These are phyloP conservation scores for Hyaloperonospora brassicae DNA, from an alignment of 352 stramenopile genomes.

Conservation along the genomic window DNA sequence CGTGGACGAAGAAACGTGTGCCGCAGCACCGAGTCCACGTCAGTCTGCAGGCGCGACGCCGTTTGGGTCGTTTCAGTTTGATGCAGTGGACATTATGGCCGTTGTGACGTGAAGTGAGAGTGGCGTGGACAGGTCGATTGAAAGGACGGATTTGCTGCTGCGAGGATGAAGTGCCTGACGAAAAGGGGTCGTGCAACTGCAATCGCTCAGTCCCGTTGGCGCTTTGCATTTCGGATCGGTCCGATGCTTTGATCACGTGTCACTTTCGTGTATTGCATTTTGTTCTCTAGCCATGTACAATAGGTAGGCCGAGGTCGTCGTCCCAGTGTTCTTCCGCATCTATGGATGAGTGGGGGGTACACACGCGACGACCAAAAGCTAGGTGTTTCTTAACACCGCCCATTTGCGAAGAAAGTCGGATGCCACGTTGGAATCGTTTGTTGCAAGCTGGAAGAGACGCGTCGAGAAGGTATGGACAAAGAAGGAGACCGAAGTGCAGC, in stretches of 20 bases:
- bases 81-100: slow-evolving; percentile 83
- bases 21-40: slow-evolving; percentile 34
- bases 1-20: slow-evolving; percentile 42
- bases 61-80: slow-evolving; percentile 70
- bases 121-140: slow-evolving; percentile 22
- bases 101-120: slow-evolving; percentile 56
- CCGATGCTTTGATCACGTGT: slow-evolving; percentile 22
- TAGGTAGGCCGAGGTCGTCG: slow-evolving; percentile 33
- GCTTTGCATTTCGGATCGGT: slow-evolving; percentile 7
- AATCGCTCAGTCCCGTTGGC: slow-evolving; percentile 12
- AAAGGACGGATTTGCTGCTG: slow-evolving; percentile 9
- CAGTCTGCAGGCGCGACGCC: slow-evolving; percentile 28
- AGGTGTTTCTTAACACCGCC: slow-evolving; percentile 88
- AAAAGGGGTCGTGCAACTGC: slow-evolving; percentile 10
- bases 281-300: slow-evolving; percentile 56
- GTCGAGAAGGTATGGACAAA: no score
- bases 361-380: slow-evolving; percentile 18
- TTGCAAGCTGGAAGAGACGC: not conserved
- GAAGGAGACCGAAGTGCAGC: no score
- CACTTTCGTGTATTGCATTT: slow-evolving; percentile 32
- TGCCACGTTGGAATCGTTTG: not conserved
- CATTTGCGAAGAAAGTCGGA: slow-evolving; percentile 24
- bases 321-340: slow-evolving; percentile 5
- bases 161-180: slow-evolving; percentile 10
- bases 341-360: not conserved